Conservation (phyloP, 345 rosid genomes). For the Punica granatum region DNA sequence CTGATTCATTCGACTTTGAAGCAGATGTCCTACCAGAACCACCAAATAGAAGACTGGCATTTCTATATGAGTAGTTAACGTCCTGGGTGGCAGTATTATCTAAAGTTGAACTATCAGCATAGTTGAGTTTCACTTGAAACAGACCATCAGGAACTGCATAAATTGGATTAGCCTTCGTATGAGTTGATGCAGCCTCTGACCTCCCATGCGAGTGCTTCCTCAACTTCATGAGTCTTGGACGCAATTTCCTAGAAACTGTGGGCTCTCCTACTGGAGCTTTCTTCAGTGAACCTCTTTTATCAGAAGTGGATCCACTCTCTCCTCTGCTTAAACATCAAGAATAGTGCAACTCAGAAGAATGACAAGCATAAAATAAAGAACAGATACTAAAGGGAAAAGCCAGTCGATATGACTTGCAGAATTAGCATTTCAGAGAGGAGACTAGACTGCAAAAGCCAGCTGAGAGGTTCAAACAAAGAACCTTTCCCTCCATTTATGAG, state of each 20-base stretch:
- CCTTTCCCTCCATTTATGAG: neutral
- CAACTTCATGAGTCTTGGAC: conserved; percentile 1
- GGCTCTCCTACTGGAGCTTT: neutral
- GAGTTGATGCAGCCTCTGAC: neutral
- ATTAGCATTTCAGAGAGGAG: neutral
- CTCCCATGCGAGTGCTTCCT: neutral
- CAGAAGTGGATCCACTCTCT: neutral
- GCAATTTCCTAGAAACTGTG: neutral
- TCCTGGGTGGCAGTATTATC: neutral
- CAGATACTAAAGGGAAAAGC: neutral
- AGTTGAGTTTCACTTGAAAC: neutral
- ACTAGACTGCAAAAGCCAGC: neutral
- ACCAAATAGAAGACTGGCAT: neutral
- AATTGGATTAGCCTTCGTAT: neutral
- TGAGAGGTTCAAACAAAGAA: neutral
- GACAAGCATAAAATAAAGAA: neutral
- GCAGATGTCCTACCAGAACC: neutral
- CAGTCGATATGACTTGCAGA: neutral
- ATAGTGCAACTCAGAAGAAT: neutral
- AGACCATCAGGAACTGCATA: neutral
- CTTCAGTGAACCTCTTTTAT: neutral
- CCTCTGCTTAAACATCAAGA: conserved; percentile 1
- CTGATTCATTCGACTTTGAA: neutral
- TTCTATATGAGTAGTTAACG: neutral
- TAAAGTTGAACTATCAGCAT: neutral